Evolutionary conservation across 148 eudicot species (phyloP).

Genomic region (Rhododendron griersonianum): DNA sequence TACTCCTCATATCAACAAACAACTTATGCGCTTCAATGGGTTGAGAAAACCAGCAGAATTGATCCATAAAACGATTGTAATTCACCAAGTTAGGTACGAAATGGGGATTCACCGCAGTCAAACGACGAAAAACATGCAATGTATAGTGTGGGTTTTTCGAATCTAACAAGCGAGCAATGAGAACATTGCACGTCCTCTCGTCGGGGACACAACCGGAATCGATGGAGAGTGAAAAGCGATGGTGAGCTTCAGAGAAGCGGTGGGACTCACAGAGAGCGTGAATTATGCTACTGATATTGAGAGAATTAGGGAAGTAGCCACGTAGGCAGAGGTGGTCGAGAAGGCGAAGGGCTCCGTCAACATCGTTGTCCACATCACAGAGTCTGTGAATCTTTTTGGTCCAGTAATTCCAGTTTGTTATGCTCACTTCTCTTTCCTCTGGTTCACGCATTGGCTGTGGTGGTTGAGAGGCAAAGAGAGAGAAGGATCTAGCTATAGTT

Average conservation of each 20-base stretch:
- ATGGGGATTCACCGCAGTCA: slow-evolving; percentile 33
- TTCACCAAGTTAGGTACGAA: slow-evolving; percentile 64
- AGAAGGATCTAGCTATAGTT: not conserved
- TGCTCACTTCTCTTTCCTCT: slow-evolving; percentile 21
- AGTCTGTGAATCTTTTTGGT: slow-evolving; percentile 59
- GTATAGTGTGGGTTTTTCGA: slow-evolving; percentile 40
- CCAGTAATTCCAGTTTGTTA: slow-evolving; percentile 37
- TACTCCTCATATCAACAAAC: slow-evolving; percentile 52
- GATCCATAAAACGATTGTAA: slow-evolving; percentile 73
- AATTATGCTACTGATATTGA: slow-evolving; percentile 63
- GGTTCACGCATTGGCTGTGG: not conserved
- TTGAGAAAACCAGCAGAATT: slow-evolving; percentile 38
- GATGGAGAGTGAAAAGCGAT: slow-evolving; percentile 35
- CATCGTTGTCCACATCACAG: slow-evolving; percentile 36
- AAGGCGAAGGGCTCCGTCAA: slow-evolving; percentile 53
- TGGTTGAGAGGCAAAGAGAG: not conserved
- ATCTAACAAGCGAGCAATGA: slow-evolving; percentile 62
- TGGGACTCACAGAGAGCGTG: slow-evolving; percentile 61
- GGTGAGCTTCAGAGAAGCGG: slow-evolving; percentile 71
- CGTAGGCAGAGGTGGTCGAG: slow-evolving; percentile 45
- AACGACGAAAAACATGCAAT: slow-evolving; percentile 29
- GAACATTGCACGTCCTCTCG: slow-evolving; percentile 76
- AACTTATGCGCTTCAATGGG: slow-evolving; percentile 45
- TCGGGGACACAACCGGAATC: slow-evolving; percentile 38
- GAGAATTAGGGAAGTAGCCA: slow-evolving; percentile 50